Base-by-base conservation (phyloP, 306 rosid species). In the Luffa aegyptiaca region DNA sequence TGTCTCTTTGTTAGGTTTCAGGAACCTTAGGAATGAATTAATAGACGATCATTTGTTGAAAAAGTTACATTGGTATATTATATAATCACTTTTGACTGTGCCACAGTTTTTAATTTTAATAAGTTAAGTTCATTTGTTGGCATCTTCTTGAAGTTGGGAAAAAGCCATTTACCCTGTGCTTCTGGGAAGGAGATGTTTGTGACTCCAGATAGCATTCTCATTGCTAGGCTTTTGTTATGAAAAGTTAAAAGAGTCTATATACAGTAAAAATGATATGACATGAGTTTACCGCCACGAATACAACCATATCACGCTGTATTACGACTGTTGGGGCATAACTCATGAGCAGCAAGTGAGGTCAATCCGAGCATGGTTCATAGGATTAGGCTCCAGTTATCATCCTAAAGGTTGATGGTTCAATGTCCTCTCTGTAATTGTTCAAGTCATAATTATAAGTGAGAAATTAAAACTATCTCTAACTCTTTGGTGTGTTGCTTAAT, bases 21-120 rank as follows among this genome's bases (percentile, higher is more conserved):
- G 80, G 12, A 77, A 58, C 56, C 63, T 49, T 52, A 75, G 78
- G 45, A 75, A 75, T 75, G 78, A 75, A 52, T 51, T 74, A 35
- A 35, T 74, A 74, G 45, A 51, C 63, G 16, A 74, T 74, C 33
- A 74, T 74, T 16, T 8, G 58, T 74, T 35, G 62, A 73, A 46
- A 46, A 13, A 21, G 21, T 73, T 48, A 26, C 39, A 5, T 33
- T 73, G 78, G 61, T 49, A 73, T 14, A 26, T 48, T 73, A 73
- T 52, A 74, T 16, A 33, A 52, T 49, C 63, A 52, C 78, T 49
- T 52, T 52, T 75, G 78, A 75, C 31, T 13, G 17, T 74, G 45
- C 78, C 17, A 33, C 78, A 17, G 10, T 52, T 36, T 18, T 51
- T 35, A 16, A 33, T 52, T 18, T 68, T 39, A 68, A 52, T 75